Evolutionary conservation across 768 basidiomycete genomes (phyloP).

Genomic region (Lactifluus rugatus): DNA sequence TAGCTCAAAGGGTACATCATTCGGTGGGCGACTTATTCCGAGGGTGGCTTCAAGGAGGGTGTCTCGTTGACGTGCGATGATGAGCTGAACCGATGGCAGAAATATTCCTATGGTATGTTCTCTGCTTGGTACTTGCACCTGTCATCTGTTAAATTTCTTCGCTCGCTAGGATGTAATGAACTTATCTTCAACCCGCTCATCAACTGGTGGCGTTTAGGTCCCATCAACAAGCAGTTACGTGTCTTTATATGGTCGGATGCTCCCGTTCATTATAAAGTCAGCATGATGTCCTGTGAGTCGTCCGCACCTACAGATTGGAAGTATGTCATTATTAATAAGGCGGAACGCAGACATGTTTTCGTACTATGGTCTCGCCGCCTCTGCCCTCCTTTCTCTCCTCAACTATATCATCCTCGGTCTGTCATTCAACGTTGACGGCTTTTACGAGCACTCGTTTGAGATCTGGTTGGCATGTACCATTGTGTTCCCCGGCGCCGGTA

Average conservation of each 20-base stretch:
- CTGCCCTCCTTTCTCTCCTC: conserved; percentile 49
- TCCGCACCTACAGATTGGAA: no score
- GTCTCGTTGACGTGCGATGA: conserved; percentile 85
- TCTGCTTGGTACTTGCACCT: background rate
- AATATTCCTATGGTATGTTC: conserved; percentile 61
- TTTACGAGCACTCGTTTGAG: conserved; percentile 62
- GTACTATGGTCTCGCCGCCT: conserved; percentile 54
- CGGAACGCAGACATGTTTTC: conserved; percentile 34
- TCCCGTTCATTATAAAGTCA: conserved; percentile 76
- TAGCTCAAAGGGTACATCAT: conserved; percentile 58
- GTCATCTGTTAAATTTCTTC: background rate
- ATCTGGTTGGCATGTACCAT: conserved; percentile 67
- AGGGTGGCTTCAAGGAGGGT: conserved; percentile 84
- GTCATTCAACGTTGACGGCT: conserved; percentile 53
- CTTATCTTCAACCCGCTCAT: conserved; percentile 79
- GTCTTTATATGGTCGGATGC: conserved; percentile 67
- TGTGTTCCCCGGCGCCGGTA: conserved; percentile 60
- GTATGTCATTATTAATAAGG: background rate
- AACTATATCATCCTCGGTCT: conserved; percentile 66
- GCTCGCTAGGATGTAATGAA: conserved; percentile 51
- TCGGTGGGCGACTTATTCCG: conserved; percentile 78
- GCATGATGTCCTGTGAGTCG: conserved; percentile 60
- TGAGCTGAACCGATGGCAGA: conserved; percentile 89
- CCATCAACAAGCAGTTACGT: conserved; percentile 74
- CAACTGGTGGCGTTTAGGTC: conserved; percentile 69